Evolutionary conservation across 2,329 filamentous ascomycete genomes (phyloP), one percentile per base, ranked within the genome.

Genomic region (Aspergillus vadensis): DNA sequence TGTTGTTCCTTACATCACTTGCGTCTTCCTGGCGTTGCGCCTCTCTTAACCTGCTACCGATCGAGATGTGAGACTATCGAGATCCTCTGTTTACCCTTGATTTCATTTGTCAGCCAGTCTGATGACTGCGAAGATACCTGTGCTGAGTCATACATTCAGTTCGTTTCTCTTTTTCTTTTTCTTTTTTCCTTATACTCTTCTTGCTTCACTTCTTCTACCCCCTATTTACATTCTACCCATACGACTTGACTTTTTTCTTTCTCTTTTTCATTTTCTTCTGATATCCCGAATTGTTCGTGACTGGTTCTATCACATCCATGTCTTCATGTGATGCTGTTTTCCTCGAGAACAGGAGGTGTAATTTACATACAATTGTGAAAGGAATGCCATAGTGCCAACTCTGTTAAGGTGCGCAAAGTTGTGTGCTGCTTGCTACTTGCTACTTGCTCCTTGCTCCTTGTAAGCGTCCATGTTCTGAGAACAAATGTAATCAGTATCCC

Each of bases 81-180:
- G 58, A 51, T n/a, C 60, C 64, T 54, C 38, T 62, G 49, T 56
- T 62, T 52, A 61, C 63, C 49, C 63, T 66, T 65, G 57, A 57
- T 57, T 60, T 53, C 62, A 25, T 58, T 64, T 60, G 55, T 51
- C 61, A 58, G 63, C 66, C 66, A 64, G 64, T 64, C 67, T 63
- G 64, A 67, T 66, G 71, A 69, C 69, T 70, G 69, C 65, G 60
- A 72, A 70, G 72, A 73, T 73, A 73, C 68, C 71, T 72, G 65
- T 70, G 68, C 69, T 67, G 64, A 69, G 66, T 72, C 64, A 60
- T 57, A 66, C 38, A 54, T 64, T 63, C 58, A 30, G 44, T 66
- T 63, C 56, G 65, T 54, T 61, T 62, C 54, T 50, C 55, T 52
- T 36, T 30, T 30, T 30, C 9, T 25, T 8, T 25, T 25, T 27